phyloP scores from a whole-genome alignment of 768 basidiomycete genomes.

The Hygrophorus pudorinus region DNA sequence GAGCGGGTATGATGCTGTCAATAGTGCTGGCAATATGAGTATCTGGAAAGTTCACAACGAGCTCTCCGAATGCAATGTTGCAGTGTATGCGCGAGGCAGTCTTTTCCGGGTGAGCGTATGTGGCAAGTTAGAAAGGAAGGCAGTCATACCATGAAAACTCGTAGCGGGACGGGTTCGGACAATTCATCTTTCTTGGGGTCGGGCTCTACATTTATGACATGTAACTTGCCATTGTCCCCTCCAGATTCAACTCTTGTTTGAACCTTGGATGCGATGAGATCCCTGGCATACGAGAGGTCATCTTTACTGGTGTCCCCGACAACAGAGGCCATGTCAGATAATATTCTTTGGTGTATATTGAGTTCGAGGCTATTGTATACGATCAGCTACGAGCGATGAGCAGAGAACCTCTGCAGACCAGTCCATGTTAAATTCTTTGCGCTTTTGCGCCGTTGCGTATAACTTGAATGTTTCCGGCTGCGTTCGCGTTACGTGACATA shows the following conservation, averaged over 20 bases:
- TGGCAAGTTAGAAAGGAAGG: neutral
- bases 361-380: constrained; percentile 51
- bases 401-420: neutral
- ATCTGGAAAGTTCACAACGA: constrained; percentile 56
- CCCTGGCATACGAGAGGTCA: constrained; percentile 36
- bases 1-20: constrained; percentile 43
- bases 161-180: constrained; percentile 18
- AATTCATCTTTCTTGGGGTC: constrained; percentile 17
- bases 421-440: neutral
- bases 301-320: constrained; percentile 34
- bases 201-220: too few species aligned
- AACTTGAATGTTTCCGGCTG: neutral
- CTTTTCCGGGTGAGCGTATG: constrained; percentile 25
- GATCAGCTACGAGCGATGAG: constrained; percentile 3
- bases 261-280: constrained; percentile 54
- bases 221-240: too few species aligned
- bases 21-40: constrained; percentile 39
- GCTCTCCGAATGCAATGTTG: constrained; percentile 76
- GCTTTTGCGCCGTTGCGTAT: neutral
- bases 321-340: constrained; percentile 62
- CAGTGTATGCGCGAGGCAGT: constrained; percentile 64
- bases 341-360: constrained; percentile 65
- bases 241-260: constrained; percentile 25
- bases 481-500: too few species aligned
- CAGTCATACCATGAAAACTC: constrained; percentile 51